Base-by-base conservation (phyloP, 257 asterid species). In the Scutellaria galericulata region DNA sequence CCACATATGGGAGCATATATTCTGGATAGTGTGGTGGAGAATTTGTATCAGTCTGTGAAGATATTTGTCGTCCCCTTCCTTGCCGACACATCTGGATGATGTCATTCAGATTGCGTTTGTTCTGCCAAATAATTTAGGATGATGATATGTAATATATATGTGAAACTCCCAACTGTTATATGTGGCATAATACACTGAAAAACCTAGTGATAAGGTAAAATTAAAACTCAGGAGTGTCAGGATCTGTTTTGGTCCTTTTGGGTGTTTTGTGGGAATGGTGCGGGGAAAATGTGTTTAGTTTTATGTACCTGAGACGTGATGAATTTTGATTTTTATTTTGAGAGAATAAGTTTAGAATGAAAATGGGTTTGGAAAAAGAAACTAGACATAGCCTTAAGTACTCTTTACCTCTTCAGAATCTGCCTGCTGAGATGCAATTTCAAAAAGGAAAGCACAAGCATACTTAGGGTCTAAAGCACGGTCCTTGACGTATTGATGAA, bases 61-160 rank as follows among this genome's bases (percentile, higher is more conserved):
- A 80, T 79, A 76, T 72, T 54, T 87, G 99, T 9, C 94, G 88
- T 55, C 86, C 86, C 81, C 78, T 92, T 80, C 86, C 89, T 81
- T 90, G 99, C 81, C 89, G 88, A 82, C 89, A 92, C 89, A 85
- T 88, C 82, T 92, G 99, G 78, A 90, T 86, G 78, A 92, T 87
- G 77, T 95, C 99, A 78, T 81, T 83, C 84, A 95, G 57, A 74
- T 85, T 82, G 73, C 79, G 94, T 77, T 92, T 90, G 78, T 81
- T 88, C 99, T 95, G 98, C 80, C 79, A 79, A 66, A 72, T 46
- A 18, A 70, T 66, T 70, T 31, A 66, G 72, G 81, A 70, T 72
- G 79, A 61, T 18, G 50, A 14, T 70, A 52, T 61, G 61, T 70
- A 53, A 66, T 22, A 61, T 59, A 13, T 31, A 71, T 55, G 15